Base-by-base conservation (phyloP, 2,329 filamentous ascomycete species). In the Gliomastix tumulicola region DNA sequence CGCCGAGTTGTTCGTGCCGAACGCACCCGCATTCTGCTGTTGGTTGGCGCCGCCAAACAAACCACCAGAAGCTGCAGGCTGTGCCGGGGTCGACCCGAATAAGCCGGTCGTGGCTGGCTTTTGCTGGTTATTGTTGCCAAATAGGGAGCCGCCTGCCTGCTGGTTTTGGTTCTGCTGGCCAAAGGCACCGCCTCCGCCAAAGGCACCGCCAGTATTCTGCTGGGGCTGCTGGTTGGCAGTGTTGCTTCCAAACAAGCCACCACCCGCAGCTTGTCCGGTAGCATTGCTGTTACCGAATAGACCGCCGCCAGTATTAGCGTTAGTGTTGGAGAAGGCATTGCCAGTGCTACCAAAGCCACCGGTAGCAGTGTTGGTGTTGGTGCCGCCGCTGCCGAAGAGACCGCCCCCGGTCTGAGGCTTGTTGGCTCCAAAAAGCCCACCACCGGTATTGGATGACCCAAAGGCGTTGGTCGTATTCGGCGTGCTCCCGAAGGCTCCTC, bases 221-320 rank as follows among this genome's bases (percentile, higher is more conserved):
- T 38, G 36, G 15, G 22, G 31, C 27, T 36, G 49, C 43, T 57
- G 58, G 33, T 38, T 34, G 20, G 60, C 55, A 35, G 57, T 54
- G 34, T 56, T 60, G 21, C 43, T 41, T 4, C 74, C 74, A 39
- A 80, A 80, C 6, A 78, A 55, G 2, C 71, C 64, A 6, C 62
- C 63, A 17, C 62, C 50, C 22, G 60, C 51, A 21, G 57, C 41
- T 32, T 58, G 57, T 19, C 41, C 34, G 55, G 46, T 31, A 20
- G 36, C 23, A 21, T 32, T 34, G 43, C 70, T 65, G 35, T 55
- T 54, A 12, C 68, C 67, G 45, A 76, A 72, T 4, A 71, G 47
- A 13, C 68, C 62, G 15, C 65, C 52, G 40, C 48, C 48, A 2
- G 49, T 59, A 47, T 46, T 55, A 40, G 49, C 53, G 51, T 55